Base-by-base conservation (phyloP, 495 filamentous ascomycete genomes). In the Aspergillus ostianus region DNA sequence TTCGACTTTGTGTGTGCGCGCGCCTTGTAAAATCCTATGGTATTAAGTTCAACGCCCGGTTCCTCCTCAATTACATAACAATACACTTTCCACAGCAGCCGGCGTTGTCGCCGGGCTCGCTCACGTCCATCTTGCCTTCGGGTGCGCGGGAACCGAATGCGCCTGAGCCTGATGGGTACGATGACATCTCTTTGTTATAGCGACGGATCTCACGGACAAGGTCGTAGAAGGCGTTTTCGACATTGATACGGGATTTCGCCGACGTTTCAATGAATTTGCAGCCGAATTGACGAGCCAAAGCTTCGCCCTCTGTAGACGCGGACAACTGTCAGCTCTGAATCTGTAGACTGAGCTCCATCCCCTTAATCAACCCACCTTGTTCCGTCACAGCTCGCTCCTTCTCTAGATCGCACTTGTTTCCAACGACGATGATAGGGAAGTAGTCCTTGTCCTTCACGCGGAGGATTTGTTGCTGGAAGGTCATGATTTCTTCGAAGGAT, bases 261-360 rank as follows among this genome's bases (percentile, higher is more conserved):
- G 94, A 98, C 36, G 94, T 98, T 80, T 98, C 94, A 77, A 98
- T 96, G 79, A 97, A 98, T 72, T 93, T 91, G 84, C 94, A 98
- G 65, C 87, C 86, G 75, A 98, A 98, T 63, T 89, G 85, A 29
- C 84, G 82, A 45, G 94, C 94, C 56, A 97, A 82, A 58, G 86
- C 83, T 70, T 93, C 86, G 66, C 93, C 94, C 86, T 98, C 94
- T 98, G 79, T 64, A 64, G 41, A 59, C 29, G 36, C 30, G 60
- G 61, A 47, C 19, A 63, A 60, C 59, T 56, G 65, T 80, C 55
- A 75, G 29, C 29, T 32, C 29, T 3, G 29, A 4, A 32, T 10
- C 10, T 6, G 15, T 41, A 36, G 32, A 36, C 32, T 7, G 1
- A 32, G 29, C 7, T 6, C 10, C 29, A 17, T 41, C 36, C 10